phyloP scores from a whole-genome alignment of 768 basidiomycete species.

The Pleurotus tuber-regium region DNA sequence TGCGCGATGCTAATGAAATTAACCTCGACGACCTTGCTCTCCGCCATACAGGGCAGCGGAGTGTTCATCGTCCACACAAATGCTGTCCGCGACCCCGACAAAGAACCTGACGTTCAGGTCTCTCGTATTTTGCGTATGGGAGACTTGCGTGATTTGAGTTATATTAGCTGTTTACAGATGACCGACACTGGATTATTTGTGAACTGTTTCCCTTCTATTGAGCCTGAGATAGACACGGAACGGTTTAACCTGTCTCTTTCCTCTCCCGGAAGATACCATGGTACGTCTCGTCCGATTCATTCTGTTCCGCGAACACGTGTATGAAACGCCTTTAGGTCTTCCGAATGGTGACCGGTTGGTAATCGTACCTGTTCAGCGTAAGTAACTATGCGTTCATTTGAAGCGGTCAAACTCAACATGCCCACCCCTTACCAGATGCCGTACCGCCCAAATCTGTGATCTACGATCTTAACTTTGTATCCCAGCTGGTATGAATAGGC shows the following conservation, averaged over 20 bases:
- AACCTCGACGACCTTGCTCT: constrained; percentile 22
- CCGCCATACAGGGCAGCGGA: constrained; percentile 21
- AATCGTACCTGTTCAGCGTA: neutral
- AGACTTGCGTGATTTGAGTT: constrained; percentile 23
- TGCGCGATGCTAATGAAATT: constrained; percentile 3
- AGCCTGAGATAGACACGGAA: neutral
- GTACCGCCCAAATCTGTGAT: neutral
- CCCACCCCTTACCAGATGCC: neutral
- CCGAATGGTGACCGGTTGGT: neutral
- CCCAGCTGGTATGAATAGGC: neutral
- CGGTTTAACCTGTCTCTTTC: neutral
- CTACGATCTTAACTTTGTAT: neutral
- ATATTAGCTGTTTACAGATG: constrained; percentile 53
- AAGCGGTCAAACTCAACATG: too few species aligned
- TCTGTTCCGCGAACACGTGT: too few species aligned
- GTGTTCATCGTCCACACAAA: constrained; percentile 12
- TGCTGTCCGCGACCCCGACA: neutral
- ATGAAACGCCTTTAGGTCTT: neutral
- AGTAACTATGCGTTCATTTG: neutral
- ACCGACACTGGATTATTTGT: constrained; percentile 51
- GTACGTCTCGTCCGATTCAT: neutral
- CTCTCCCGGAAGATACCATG: neutral
- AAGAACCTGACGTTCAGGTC: constrained; percentile 20
- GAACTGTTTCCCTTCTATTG: constrained; percentile 28
- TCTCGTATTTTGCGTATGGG: constrained; percentile 29